Conservation (phyloP, 2,329 filamentous ascomycete genomes). For the Proliferodiscus dingleyae region DNA sequence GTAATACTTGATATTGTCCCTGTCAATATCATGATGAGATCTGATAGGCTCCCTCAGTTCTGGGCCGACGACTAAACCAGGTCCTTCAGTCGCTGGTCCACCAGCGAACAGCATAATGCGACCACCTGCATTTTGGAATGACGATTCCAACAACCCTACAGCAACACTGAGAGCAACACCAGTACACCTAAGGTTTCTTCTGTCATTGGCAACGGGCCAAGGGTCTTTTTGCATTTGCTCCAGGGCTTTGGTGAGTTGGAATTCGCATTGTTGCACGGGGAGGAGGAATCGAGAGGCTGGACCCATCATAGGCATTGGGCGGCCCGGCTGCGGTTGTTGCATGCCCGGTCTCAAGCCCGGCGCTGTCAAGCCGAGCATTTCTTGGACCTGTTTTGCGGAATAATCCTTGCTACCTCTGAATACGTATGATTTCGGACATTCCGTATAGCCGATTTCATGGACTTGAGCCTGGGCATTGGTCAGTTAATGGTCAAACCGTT, state of each 20-base stretch:
- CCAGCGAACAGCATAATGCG: slow-evolving; percentile 97
- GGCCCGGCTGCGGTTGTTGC: slow-evolving; percentile 67
- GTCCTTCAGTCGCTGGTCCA: slow-evolving; percentile 90
- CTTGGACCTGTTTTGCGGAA: slow-evolving; percentile 96
- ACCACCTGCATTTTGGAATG: slow-evolving; percentile 91
- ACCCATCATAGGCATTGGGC: slow-evolving; percentile 68
- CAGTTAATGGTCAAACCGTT: background rate
- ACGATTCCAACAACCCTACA: slow-evolving; percentile 85
- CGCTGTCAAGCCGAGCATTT: slow-evolving; percentile 86
- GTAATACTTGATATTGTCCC: slow-evolving; percentile 99
- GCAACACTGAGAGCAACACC: slow-evolving; percentile 96
- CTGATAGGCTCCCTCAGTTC: slow-evolving; percentile 95
- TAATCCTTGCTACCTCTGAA: slow-evolving; percentile 99
- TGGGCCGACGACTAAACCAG: slow-evolving; percentile 92
- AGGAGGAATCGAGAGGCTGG: slow-evolving; percentile 86
- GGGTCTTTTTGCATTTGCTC: slow-evolving; percentile 96
- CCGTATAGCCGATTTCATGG: slow-evolving; percentile 95
- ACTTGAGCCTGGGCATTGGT: slow-evolving; percentile 77
- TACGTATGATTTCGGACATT: slow-evolving; percentile 97
- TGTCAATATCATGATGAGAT: slow-evolving; percentile 97
- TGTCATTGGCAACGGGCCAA: slow-evolving; percentile 93
- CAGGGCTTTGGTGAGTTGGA: slow-evolving; percentile 91
- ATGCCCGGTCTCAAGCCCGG: slow-evolving; percentile 66
- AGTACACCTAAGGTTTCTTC: slow-evolving; percentile 84
- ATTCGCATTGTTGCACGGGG: slow-evolving; percentile 92